Evolutionary conservation across 2,329 filamentous ascomycete genomes (phyloP).

Genomic region (Colletotrichum eremochloae): DNA sequence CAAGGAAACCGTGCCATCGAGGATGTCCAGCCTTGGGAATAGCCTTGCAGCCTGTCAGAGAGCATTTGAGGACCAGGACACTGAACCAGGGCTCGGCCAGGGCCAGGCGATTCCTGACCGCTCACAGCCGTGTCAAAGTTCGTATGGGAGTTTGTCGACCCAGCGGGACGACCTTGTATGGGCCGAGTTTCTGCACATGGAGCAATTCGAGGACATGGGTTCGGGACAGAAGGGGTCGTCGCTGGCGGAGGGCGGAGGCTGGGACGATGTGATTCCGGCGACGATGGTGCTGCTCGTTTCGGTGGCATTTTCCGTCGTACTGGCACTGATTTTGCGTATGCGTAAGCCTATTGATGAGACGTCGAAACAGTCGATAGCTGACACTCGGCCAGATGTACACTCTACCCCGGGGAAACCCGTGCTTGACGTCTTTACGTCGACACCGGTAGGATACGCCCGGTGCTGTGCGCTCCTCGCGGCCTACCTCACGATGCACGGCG

Average conservation of each 20-base stretch:
- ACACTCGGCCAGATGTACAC: slow-evolving; percentile 16
- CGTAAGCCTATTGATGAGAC: not conserved
- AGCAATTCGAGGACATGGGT: slow-evolving; percentile 26
- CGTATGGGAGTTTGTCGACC: not conserved
- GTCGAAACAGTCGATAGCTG: not conserved
- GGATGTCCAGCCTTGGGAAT: slow-evolving; percentile 12
- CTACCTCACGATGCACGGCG: slow-evolving; percentile 29
- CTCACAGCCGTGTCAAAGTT: not conserved
- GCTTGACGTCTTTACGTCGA: not conserved
- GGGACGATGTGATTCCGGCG: slow-evolving; percentile 38
- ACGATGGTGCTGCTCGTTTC: slow-evolving; percentile 43
- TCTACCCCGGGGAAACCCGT: not conserved
- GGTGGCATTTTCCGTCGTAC: slow-evolving; percentile 38
- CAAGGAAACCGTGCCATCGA: slow-evolving; percentile 7
- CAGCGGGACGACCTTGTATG: slow-evolving; percentile 28
- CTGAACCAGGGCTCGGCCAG: not conserved
- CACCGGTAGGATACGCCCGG: slow-evolving; percentile 19
- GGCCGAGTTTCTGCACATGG: slow-evolving; percentile 37
- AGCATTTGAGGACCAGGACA: slow-evolving; percentile 23
- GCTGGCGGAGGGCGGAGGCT: not conserved
- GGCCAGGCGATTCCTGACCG: slow-evolving; percentile 26
- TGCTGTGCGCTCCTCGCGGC: slow-evolving; percentile 25
- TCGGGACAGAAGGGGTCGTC: not conserved
- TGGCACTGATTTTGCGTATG: slow-evolving; percentile 33
- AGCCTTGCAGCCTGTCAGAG: slow-evolving; percentile 39